A percentile compares a stretch with the other conserved stretches of the same genome.
Conservation (phyloP, 495 filamentous ascomycete genomes). For the Trichoderma erinaceum region DNA sequence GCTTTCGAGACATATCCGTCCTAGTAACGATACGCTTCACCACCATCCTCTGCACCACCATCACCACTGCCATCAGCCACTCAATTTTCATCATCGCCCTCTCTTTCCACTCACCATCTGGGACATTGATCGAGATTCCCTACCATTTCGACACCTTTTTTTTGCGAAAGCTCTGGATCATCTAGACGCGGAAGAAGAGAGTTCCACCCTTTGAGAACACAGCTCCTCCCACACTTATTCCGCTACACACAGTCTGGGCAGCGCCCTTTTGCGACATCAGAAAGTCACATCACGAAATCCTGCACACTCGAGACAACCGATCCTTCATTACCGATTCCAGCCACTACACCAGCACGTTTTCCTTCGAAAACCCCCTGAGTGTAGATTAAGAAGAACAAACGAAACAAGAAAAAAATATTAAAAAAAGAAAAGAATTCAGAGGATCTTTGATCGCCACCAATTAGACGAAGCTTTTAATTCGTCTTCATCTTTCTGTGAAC, state of each 20-base stretch:
- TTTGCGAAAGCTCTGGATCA: constrained; percentile 11
- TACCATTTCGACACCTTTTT: constrained; percentile 13
- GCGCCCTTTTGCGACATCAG: constrained; percentile 11
- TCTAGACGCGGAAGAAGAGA: constrained; percentile 14
- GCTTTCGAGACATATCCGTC: constrained; percentile 17
- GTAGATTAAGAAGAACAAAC: constrained; percentile 57
- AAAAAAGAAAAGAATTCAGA: constrained; percentile 39
- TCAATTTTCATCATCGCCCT: constrained; percentile 18
- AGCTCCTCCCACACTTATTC: constrained; percentile 12
- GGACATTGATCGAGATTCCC: constrained; percentile 8
- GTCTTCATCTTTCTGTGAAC: constrained; percentile 21
- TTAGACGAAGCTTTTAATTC: constrained; percentile 2
- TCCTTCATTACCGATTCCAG: constrained; percentile 23
- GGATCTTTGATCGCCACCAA: constrained; percentile 15
- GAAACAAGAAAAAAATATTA: constrained; percentile 30
- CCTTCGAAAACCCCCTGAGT: constrained; percentile 72
- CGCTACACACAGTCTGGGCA: constrained; percentile 7
- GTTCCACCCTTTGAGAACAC: constrained; percentile 16
- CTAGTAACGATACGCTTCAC: constrained; percentile 16
- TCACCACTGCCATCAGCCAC: constrained; percentile 15
- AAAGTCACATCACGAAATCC: constrained; percentile 13
- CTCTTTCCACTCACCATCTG: constrained; percentile 14
- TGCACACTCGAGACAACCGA: constrained; percentile 12
- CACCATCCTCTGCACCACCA: constrained; percentile 9
- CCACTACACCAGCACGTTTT: constrained; percentile 83